phyloP scores from a whole-genome alignment of 495 filamentous ascomycete species.

The Aspergillus campestris region DNA sequence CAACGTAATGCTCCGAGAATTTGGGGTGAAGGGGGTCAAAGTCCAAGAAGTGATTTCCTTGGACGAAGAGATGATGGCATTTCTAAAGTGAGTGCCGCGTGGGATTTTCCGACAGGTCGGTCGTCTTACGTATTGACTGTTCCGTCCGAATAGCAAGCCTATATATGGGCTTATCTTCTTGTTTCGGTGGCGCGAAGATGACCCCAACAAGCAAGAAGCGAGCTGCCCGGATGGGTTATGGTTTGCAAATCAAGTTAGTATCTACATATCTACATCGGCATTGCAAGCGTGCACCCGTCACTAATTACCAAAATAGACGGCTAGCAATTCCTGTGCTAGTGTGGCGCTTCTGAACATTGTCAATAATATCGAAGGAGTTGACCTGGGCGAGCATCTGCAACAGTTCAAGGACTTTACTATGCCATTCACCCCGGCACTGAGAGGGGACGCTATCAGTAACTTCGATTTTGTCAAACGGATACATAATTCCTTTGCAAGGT shows the following conservation, averaged over 20 bases:
- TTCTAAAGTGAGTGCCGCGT: slow-evolving; percentile 46
- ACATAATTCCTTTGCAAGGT: slow-evolving; percentile 85
- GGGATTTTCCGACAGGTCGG: background rate
- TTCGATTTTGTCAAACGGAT: slow-evolving; percentile 69
- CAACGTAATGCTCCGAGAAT: slow-evolving; percentile 69
- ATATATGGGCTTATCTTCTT: slow-evolving; percentile 80
- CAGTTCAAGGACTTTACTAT: slow-evolving; percentile 65
- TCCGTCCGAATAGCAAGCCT: slow-evolving; percentile 44
- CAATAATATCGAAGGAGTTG: slow-evolving; percentile 63
- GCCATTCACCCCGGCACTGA: slow-evolving; percentile 57
- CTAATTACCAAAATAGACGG: slow-evolving; percentile 43
- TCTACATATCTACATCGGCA: background rate
- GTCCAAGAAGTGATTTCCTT: slow-evolving; percentile 72
- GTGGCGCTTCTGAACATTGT: slow-evolving; percentile 85
- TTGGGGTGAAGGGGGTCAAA: slow-evolving; percentile 65
- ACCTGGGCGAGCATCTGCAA: slow-evolving; percentile 57
- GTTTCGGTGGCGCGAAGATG: slow-evolving; percentile 59
- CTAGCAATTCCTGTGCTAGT: slow-evolving; percentile 76
- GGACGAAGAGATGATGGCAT: slow-evolving; percentile 58
- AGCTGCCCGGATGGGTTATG: slow-evolving; percentile 65
- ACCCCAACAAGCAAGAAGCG: slow-evolving; percentile 46
- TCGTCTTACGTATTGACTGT: slow-evolving; percentile 4
- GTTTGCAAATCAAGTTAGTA: slow-evolving; percentile 84
- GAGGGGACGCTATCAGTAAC: slow-evolving; percentile 64
- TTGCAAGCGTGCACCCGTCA: background rate